Percentiles rank a stretch among this genome's conserved stretches.
Conservation (phyloP, 2,329 filamentous ascomycete species). For the Aspergillus hortae region DNA sequence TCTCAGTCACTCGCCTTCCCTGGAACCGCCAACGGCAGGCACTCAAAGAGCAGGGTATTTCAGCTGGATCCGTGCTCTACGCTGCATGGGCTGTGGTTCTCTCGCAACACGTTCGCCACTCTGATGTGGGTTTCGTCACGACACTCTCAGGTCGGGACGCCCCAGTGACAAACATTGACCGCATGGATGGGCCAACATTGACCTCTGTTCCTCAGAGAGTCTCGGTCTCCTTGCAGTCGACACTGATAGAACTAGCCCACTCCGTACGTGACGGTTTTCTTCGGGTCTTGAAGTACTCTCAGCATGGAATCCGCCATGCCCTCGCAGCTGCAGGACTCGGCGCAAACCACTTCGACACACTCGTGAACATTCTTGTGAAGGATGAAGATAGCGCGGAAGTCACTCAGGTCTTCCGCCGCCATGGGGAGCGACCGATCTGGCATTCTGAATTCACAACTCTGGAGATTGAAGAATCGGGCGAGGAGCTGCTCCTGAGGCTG, state of each 20-base stretch:
- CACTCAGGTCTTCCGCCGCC: neutral
- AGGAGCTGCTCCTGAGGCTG: neutral
- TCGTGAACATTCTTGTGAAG: conserved; percentile 2
- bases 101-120: neutral
- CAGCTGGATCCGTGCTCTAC: neutral
- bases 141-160: neutral
- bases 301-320: neutral
- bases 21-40: neutral
- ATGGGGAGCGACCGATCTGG: neutral
- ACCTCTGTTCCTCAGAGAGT: neutral
- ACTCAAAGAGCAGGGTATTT: neutral
- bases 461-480: neutral
- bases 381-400: neutral
- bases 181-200: neutral
- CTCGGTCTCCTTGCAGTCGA: neutral
- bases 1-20: neutral
- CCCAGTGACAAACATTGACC: neutral
- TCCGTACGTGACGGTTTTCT: neutral
- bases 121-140: neutral
- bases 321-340: neutral
- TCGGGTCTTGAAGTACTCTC: neutral
- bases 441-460: conserved; percentile 1
- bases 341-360: neutral
- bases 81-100: conserved; percentile 4
- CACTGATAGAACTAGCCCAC: neutral